A percentile compares a stretch with the other conserved stretches of the same genome.
Evolutionary conservation across 2,329 filamentous ascomycete genomes (phyloP).

Genomic region (Botrytis sinoallii): DNA sequence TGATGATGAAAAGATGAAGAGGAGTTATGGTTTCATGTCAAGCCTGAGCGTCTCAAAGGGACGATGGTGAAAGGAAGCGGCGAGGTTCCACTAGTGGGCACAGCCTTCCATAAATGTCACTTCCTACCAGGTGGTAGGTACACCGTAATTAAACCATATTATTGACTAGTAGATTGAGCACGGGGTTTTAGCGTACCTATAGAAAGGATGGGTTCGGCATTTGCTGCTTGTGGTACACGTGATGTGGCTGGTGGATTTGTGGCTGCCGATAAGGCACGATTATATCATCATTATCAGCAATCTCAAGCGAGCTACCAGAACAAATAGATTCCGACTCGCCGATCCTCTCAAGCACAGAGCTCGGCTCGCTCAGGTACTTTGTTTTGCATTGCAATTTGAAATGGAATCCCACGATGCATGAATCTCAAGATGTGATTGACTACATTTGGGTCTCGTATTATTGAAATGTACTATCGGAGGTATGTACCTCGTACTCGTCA

Average conservation of each 20-base stretch:
- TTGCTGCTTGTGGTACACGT: background rate
- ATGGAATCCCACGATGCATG: conserved; percentile 2
- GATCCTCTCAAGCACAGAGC: background rate
- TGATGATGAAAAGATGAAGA: background rate
- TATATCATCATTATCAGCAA: background rate
- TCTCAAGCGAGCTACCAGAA: background rate
- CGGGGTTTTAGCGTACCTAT: background rate
- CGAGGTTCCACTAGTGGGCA: background rate
- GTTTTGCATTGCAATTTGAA: background rate
- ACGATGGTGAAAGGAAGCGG: conserved; percentile 1
- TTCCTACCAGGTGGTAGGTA: background rate
- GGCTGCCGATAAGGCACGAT: background rate
- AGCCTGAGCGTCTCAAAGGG: conserved; percentile 1
- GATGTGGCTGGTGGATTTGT: background rate
- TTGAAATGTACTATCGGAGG: background rate
- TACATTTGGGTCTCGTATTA: background rate
- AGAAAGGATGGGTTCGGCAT: background rate
- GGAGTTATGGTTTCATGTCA: background rate
- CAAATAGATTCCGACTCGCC: background rate
- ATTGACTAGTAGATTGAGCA: background rate
- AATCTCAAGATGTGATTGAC: background rate
- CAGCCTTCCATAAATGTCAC: background rate
- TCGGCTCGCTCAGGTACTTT: background rate
- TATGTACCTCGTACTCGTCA: background rate
- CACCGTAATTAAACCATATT: background rate